A percentile compares a stretch with the other conserved stretches of the same genome.
phyloP scores from a whole-genome alignment of 2,329 filamentous ascomycete species.

The Rhynchosporium agropyri region DNA sequence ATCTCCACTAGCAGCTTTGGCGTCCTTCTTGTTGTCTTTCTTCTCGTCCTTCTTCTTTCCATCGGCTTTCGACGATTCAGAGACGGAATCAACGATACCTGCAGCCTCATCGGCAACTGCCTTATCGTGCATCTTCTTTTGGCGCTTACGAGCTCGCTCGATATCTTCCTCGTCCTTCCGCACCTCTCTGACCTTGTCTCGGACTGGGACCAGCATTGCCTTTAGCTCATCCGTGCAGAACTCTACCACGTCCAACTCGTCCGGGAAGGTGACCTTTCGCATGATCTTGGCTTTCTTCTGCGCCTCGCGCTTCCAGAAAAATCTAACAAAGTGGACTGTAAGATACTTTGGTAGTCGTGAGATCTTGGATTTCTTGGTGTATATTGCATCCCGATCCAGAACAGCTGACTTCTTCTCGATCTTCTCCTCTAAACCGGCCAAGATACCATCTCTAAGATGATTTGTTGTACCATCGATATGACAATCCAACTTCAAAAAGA shows the following conservation, averaged over 20 bases:
- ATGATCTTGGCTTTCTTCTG: slow-evolving; percentile 99
- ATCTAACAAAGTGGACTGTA: slow-evolving; percentile 95
- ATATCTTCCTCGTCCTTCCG: slow-evolving; percentile 94
- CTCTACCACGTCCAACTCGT: slow-evolving; percentile 89
- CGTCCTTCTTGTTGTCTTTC: slow-evolving; percentile 43
- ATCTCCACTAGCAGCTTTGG: slow-evolving; percentile 62
- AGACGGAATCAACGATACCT: slow-evolving; percentile 48
- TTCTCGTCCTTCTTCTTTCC: slow-evolving; percentile 54
- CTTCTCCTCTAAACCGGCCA: slow-evolving; percentile 80
- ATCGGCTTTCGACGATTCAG: slow-evolving; percentile 50
- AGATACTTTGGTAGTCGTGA: slow-evolving; percentile 91
- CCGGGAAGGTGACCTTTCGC: slow-evolving; percentile 96
- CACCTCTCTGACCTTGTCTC: slow-evolving; percentile 93
- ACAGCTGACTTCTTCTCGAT: slow-evolving; percentile 85
- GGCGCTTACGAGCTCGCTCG: slow-evolving; percentile 86
- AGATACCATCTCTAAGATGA: slow-evolving; percentile 85
- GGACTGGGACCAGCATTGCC: slow-evolving; percentile 82
- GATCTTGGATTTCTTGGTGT: slow-evolving; percentile 91
- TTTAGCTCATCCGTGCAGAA: slow-evolving; percentile 92
- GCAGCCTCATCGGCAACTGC: slow-evolving; percentile 53
- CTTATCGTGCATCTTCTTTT: slow-evolving; percentile 66
- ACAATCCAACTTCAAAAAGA: slow-evolving; percentile 92
- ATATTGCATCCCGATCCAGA: slow-evolving; percentile 76
- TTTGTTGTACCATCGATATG: slow-evolving; percentile 89
- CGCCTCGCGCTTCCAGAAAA: slow-evolving; percentile 95